Evolutionary conservation across 257 asterid genomes (phyloP).

Genomic region (Petunia axillaris): DNA sequence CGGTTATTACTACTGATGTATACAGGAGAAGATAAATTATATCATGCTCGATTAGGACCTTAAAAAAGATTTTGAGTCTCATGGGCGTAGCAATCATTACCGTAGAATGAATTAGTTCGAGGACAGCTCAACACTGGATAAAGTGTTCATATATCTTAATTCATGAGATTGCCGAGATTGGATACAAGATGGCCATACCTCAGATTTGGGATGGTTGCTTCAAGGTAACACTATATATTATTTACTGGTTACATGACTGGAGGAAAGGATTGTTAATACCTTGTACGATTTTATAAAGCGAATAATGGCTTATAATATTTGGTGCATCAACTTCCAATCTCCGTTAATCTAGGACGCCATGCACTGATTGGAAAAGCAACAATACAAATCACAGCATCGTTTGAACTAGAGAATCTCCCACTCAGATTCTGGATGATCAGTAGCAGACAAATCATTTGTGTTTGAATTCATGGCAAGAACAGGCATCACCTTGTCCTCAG

Average conservation of each 20-base stretch:
- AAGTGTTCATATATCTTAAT: neutral
- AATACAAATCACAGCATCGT: conserved; percentile 21
- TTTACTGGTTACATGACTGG: conserved; percentile 12
- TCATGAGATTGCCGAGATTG: neutral
- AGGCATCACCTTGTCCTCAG: conserved; percentile 23
- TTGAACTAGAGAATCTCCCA: conserved; percentile 49
- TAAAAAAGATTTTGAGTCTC: neutral
- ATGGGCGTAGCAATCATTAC: neutral
- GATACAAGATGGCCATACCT: conserved; percentile 22
- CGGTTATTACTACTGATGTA: neutral
- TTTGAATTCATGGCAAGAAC: conserved; percentile 22
- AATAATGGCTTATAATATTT: neutral
- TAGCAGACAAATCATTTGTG: conserved; percentile 19
- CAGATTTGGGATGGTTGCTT: neutral
- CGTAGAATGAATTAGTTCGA: neutral
- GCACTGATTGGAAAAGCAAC: conserved; percentile 20
- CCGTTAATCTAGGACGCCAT: conserved; percentile 9
- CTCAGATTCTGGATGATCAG: conserved; percentile 39
- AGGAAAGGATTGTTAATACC: neutral
- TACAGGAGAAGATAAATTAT: neutral
- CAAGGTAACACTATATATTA: neutral
- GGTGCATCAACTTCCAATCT: neutral
- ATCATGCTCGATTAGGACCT: neutral
- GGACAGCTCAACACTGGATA: neutral
- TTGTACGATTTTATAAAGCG: neutral